Conservation (phyloP, 352 stramenopile genomes). For the Globisporangium nodosum region DNA sequence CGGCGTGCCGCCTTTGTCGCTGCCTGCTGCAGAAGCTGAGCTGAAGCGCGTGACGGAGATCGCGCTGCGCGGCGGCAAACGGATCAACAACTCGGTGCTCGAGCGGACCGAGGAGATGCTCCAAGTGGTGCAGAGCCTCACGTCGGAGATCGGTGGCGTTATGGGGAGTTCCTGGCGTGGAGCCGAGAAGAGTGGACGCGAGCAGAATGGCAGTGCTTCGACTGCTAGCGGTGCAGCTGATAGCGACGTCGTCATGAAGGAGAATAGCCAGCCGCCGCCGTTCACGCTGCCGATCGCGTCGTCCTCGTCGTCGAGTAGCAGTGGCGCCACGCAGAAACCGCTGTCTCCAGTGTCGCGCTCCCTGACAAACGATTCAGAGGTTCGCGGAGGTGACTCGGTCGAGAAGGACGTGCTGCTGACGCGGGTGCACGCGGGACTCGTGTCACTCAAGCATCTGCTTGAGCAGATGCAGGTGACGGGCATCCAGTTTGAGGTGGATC, state of each 20-base stretch:
- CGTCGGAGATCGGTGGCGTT: constrained; percentile 36
- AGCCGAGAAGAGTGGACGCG: background rate
- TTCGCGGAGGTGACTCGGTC: constrained; percentile 17
- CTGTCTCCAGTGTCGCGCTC: constrained; percentile 24
- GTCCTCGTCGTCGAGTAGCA: background rate
- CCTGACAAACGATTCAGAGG: constrained; percentile 25
- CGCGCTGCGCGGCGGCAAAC: constrained; percentile 56
- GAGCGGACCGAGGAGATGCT: constrained; percentile 78
- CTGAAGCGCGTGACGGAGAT: constrained; percentile 68
- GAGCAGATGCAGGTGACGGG: constrained; percentile 75
- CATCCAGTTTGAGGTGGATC: constrained; percentile 80
- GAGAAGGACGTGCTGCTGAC: constrained; percentile 43
- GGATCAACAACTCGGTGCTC: constrained; percentile 69
- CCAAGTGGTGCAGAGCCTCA: constrained; percentile 45
- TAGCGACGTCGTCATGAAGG: background rate
- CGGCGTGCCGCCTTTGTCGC: constrained; percentile 1
- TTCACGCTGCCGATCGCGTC: constrained; percentile 36
- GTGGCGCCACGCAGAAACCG: constrained; percentile 12
- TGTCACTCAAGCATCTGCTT: constrained; percentile 63
- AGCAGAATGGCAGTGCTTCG: background rate
- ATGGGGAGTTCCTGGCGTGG: constrained; percentile 25
- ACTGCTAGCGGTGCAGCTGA: background rate
- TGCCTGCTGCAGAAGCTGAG: constrained; percentile 28
- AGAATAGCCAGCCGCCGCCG: constrained; percentile 22
- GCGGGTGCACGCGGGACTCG: constrained; percentile 48